Evolutionary conservation across 306 rosid species (phyloP).

Genomic region (Rosa chinensis): DNA sequence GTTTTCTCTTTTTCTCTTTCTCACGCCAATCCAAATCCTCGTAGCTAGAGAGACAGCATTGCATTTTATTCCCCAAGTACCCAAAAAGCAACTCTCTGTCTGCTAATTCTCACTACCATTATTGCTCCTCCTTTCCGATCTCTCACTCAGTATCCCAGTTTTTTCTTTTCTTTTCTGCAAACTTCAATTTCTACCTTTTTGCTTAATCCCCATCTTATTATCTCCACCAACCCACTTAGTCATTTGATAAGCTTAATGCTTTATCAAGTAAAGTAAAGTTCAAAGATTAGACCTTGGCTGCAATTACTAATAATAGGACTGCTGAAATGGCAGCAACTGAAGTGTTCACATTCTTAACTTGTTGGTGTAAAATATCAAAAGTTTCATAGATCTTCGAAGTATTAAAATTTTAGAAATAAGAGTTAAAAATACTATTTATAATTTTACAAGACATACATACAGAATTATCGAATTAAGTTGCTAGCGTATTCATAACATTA

Average conservation of each 20-base stretch:
- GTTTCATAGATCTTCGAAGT: no score
- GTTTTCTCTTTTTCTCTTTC: background rate
- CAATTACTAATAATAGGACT: background rate
- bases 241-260: slow-evolving; percentile 23
- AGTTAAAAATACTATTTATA: no score
- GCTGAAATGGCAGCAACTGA: slow-evolving; percentile 24
- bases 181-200: slow-evolving; percentile 57
- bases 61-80: slow-evolving; percentile 85
- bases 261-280: slow-evolving; percentile 37
- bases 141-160: slow-evolving; percentile 26
- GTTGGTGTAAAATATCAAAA: background rate
- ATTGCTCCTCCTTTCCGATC: slow-evolving; percentile 44
- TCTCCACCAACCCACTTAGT: slow-evolving; percentile 50
- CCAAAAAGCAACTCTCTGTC: slow-evolving; percentile 87
- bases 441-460: no score
- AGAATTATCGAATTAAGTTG: no score
- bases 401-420: no score
- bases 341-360: slow-evolving; percentile 35
- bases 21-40: slow-evolving; percentile 74
- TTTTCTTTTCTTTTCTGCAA: background rate
- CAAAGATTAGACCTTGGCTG: slow-evolving; percentile 12
- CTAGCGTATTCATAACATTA: no score
- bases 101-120: slow-evolving; percentile 61
- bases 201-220: slow-evolving; percentile 48
- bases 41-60: slow-evolving; percentile 66